Percentiles rank a stretch among this genome's conserved stretches.
phyloP scores from a whole-genome alignment of 2,329 filamentous ascomycete genomes.

The Colletotrichum sp. region DNA sequence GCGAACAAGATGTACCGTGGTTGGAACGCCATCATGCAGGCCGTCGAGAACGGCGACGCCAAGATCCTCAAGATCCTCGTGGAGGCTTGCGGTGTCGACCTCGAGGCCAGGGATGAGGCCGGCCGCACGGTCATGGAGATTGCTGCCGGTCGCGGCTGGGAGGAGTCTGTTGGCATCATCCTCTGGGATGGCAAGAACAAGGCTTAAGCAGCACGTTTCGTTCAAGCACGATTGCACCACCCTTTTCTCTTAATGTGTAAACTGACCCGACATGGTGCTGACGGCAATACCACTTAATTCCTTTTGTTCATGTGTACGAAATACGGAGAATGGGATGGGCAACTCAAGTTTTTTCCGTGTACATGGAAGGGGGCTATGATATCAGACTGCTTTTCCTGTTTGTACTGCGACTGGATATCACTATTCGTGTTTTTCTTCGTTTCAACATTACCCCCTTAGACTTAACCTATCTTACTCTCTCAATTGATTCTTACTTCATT shows the following conservation, averaged over 20 bases:
- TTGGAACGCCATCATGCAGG: constrained; percentile 70
- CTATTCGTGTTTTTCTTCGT: neutral
- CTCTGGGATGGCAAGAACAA: constrained; percentile 16
- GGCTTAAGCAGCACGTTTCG: neutral
- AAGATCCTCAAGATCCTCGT: constrained; percentile 57
- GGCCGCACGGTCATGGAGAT: constrained; percentile 62
- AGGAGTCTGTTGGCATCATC: constrained; percentile 58
- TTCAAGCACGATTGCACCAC: neutral
- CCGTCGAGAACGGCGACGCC: constrained; percentile 66
- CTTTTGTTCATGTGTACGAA: neutral
- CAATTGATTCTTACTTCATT: neutral
- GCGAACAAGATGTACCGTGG: constrained; percentile 72
- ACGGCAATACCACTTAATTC: neutral
- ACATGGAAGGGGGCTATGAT: neutral
- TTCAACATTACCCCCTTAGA: neutral
- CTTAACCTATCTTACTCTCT: neutral
- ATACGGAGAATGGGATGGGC: neutral
- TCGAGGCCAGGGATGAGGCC: constrained; percentile 57
- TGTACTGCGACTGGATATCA: neutral
- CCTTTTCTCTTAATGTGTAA: neutral
- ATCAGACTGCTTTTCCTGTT: neutral
- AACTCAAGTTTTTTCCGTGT: neutral
- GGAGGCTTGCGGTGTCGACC: constrained; percentile 53
- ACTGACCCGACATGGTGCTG: neutral
- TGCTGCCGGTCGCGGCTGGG: constrained; percentile 61